phyloP scores from a whole-genome alignment of 306 rosid species.

The Vigna trinervia region DNA sequence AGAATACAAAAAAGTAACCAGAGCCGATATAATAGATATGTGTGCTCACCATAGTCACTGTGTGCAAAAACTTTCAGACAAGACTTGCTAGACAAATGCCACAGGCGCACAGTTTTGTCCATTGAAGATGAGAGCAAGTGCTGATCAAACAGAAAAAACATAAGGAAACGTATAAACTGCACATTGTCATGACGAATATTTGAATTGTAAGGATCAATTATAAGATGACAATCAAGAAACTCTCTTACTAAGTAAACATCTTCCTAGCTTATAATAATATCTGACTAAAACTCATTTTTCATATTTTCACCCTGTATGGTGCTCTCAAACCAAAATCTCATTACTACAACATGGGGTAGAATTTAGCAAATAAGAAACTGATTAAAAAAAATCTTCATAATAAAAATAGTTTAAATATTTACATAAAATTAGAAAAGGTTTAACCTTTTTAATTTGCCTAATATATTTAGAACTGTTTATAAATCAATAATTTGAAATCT shows the following conservation, averaged over 20 bases:
- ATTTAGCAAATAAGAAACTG: neutral
- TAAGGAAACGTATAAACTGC: slow-evolving; percentile 1
- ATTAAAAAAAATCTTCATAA: neutral
- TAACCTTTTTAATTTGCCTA: neutral
- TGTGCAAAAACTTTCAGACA: slow-evolving; percentile 85
- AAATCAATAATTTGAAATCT: neutral
- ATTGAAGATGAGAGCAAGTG: slow-evolving; percentile 90
- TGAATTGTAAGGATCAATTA: slow-evolving; percentile 2
- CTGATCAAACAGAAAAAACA: slow-evolving; percentile 48
- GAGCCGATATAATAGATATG: slow-evolving; percentile 17
- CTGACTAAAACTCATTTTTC: neutral
- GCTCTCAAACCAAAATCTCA: slow-evolving; percentile 11
- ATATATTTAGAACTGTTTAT: neutral
- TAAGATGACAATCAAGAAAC: slow-evolving; percentile 23
- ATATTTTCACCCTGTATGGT: neutral
- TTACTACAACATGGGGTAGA: neutral
- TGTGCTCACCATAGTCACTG: slow-evolving; percentile 79
- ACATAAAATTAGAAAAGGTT: slow-evolving; percentile 2
- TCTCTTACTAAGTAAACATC: neutral
- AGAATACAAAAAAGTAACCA: slow-evolving; percentile 29
- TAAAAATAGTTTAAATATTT: slow-evolving; percentile 5
- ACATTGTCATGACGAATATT: slow-evolving; percentile 12
- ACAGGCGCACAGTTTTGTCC: slow-evolving; percentile 96
- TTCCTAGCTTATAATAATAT: slow-evolving; percentile 20
- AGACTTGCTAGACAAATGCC: slow-evolving; percentile 78